phyloP scores from a whole-genome alignment of 306 rosid species.

The Mucuna pruriens region DNA sequence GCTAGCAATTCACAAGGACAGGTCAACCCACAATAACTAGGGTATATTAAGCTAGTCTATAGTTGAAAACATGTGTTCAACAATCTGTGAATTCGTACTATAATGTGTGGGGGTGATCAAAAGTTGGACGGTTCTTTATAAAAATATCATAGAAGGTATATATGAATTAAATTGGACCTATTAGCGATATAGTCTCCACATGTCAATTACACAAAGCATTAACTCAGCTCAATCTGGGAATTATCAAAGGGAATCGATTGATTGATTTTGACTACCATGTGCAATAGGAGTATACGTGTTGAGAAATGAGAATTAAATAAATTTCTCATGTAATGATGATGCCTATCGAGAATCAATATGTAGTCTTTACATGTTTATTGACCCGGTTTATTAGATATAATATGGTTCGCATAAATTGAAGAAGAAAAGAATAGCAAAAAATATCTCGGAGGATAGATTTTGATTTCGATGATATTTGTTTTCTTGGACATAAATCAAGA shows the following conservation, averaged over 20 bases:
- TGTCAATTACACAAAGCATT: conserved; percentile 5
- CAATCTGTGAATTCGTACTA: conserved; percentile 6
- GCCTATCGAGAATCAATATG: not conserved
- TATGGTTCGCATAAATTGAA: too few species aligned
- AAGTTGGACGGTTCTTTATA: not conserved
- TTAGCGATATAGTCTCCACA: not conserved
- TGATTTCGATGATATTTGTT: too few species aligned
- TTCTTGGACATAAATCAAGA: too few species aligned
- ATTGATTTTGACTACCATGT: not conserved
- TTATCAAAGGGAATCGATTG: not conserved
- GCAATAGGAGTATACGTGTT: conserved; percentile 8
- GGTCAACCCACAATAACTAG: conserved; percentile 41
- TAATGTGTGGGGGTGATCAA: not conserved
- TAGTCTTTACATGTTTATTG: not conserved
- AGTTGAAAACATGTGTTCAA: conserved; percentile 38
- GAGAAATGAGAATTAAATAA: not conserved
- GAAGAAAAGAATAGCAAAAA: too few species aligned
- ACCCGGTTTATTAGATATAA: not conserved
- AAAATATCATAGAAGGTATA: not conserved
- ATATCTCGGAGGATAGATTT: too few species aligned
- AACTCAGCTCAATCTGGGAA: not conserved
- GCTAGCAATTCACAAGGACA: not conserved
- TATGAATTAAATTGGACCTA: not conserved
- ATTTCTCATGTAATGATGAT: not conserved
- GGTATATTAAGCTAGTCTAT: conserved; percentile 33